Conservation (phyloP, 2,329 filamentous ascomycete species). For the Aschersonia sp. region DNA sequence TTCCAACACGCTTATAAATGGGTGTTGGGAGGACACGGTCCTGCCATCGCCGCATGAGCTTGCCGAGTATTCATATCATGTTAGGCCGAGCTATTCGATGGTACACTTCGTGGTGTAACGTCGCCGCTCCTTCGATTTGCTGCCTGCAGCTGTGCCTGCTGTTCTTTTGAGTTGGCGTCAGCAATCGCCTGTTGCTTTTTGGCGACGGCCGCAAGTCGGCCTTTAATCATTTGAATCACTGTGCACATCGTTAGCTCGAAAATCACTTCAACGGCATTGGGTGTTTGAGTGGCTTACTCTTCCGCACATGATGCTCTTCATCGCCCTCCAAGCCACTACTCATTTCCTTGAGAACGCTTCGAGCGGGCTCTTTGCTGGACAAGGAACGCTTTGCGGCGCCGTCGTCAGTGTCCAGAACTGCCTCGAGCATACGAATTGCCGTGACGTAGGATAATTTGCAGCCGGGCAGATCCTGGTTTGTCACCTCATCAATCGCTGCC, state of each 20-base stretch:
- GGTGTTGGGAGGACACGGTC: background rate
- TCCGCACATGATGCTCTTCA: conserved; percentile 58
- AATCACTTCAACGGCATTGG: background rate
- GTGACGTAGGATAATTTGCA: conserved; percentile 91
- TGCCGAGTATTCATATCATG: background rate
- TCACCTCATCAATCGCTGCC: conserved; percentile 90
- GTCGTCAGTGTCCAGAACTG: conserved; percentile 72
- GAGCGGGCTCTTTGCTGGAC: conserved; percentile 25
- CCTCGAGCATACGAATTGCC: conserved; percentile 87
- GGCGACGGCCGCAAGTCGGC: conserved; percentile 38
- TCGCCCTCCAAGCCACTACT: conserved; percentile 45
- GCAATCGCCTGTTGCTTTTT: conserved; percentile 49
- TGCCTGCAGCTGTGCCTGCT: conserved; percentile 26
- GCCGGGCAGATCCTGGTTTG: conserved; percentile 71
- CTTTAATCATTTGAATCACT: conserved; percentile 50
- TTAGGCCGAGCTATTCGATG: conserved; percentile 27
- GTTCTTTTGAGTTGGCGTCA: conserved; percentile 35
- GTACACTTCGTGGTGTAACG: conserved; percentile 37
- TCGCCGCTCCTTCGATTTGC: conserved; percentile 39
- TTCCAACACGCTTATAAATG: too few relatives aligned
- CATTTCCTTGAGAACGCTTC: conserved; percentile 17
- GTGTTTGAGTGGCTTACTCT: conserved; percentile 37
- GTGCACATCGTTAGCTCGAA: conserved; percentile 8
- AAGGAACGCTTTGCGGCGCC: conserved; percentile 17
- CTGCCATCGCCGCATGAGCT: background rate